Percentiles rank a stretch among this genome's conserved stretches.
Conservation (phyloP, 306 rosid species). For the Dalbergia cultrata region DNA sequence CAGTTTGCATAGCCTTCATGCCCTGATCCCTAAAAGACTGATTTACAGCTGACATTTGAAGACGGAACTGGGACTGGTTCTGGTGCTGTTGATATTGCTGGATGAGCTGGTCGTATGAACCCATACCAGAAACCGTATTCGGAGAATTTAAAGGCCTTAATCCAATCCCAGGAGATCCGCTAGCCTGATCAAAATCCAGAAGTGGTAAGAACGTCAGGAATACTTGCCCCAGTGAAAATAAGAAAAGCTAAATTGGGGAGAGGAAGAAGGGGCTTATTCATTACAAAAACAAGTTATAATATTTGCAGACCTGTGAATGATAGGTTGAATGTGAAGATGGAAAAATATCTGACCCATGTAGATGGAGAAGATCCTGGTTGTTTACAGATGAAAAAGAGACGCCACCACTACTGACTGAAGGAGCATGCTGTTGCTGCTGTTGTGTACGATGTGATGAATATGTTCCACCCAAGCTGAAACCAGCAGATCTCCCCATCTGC, state of each 20-base stretch:
- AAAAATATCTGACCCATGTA: constrained; percentile 89
- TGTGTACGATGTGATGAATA: constrained; percentile 87
- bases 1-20: constrained; percentile 73
- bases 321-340: constrained; percentile 90
- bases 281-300: constrained; percentile 22
- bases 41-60: constrained; percentile 83
- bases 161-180: constrained; percentile 98
- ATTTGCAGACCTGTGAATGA: constrained; percentile 84
- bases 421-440: constrained; percentile 89
- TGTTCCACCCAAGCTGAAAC: constrained; percentile 83
- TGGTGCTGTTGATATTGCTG: constrained; percentile 95
- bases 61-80: constrained; percentile 87
- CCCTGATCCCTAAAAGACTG: constrained; percentile 92
- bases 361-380: constrained; percentile 94
- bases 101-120: constrained; percentile 85
- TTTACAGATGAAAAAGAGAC: constrained; percentile 86
- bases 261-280: not conserved
- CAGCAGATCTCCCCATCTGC: constrained; percentile 96
- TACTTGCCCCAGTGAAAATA: constrained; percentile 14
- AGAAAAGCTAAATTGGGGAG: not conserved
- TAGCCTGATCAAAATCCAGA: constrained; percentile 61
- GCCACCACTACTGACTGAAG: constrained; percentile 81
- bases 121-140: constrained; percentile 85
- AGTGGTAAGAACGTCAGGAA: constrained; percentile 30
- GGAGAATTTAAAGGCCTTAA: constrained; percentile 86